phyloP scores from a whole-genome alignment of 768 basidiomycete genomes.

The Xanthoconium stramineum region DNA sequence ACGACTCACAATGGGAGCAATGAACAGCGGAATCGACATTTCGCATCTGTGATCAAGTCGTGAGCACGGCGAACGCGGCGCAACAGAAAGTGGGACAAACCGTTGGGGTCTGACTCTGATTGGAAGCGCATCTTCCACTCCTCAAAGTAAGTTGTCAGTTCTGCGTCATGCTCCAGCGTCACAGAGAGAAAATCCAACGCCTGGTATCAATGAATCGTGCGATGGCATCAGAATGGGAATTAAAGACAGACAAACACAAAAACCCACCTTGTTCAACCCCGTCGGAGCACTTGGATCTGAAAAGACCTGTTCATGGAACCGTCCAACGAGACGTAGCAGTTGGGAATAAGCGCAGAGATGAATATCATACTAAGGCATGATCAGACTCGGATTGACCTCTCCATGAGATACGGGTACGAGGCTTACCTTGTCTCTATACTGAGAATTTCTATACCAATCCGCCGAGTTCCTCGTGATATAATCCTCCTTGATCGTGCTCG shows the following conservation, averaged over 20 bases:
- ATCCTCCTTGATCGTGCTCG: slow-evolving; percentile 84
- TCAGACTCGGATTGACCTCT: not conserved
- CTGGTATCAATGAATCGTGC: slow-evolving; percentile 30
- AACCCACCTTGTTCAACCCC: slow-evolving; percentile 64
- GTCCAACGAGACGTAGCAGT: slow-evolving; percentile 64
- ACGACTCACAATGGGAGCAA: slow-evolving; percentile 70
- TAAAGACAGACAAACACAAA: not conserved
- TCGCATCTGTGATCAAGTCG: slow-evolving; percentile 42
- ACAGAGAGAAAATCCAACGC: slow-evolving; percentile 65
- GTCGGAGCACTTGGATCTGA: slow-evolving; percentile 65
- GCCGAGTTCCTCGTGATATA: slow-evolving; percentile 67
- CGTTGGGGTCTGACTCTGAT: slow-evolving; percentile 56
- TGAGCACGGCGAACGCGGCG: not conserved
- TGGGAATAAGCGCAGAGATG: slow-evolving; percentile 73
- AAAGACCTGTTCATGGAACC: slow-evolving; percentile 76
- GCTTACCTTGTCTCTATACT: slow-evolving; percentile 53
- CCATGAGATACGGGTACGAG: slow-evolving; percentile 2
- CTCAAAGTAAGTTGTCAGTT: slow-evolving; percentile 55
- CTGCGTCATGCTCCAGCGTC: slow-evolving; percentile 56
- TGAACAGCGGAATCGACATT: slow-evolving; percentile 57
- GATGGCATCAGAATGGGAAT: slow-evolving; percentile 5
- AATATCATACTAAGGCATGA: slow-evolving; percentile 55
- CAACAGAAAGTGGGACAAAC: slow-evolving; percentile 31
- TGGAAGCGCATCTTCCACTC: slow-evolving; percentile 64
- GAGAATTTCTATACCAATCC: slow-evolving; percentile 73